These are phyloP conservation scores for Blastobotrys serpentis DNA, from an alignment of 1,139 yeast species.

Conservation along the genomic window DNA sequence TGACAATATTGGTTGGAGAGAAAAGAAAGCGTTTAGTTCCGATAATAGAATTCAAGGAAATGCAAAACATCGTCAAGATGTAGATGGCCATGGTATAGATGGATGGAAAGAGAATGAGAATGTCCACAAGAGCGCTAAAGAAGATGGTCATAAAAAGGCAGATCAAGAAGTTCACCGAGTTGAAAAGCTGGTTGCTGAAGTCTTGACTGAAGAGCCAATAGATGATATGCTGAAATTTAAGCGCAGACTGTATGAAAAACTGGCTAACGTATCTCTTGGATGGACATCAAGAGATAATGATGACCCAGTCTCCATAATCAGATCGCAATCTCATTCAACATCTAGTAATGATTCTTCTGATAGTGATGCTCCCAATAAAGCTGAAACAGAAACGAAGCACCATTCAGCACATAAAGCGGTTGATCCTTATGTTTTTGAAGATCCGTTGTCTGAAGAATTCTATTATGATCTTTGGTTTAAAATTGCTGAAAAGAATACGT, in stretches of 20 bases:
- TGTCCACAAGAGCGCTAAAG: conserved; percentile 4
- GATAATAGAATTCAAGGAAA: conserved; percentile 79
- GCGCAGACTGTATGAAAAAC: conserved; percentile 23
- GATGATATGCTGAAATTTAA: conserved; percentile 23
- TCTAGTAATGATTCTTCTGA: conserved; percentile 12
- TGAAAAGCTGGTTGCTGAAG: conserved; percentile 14
- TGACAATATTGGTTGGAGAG: conserved; percentile 82
- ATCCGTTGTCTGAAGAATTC: conserved; percentile 76
- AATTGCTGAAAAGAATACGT: conserved; percentile 80
- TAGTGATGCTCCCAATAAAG: conserved; percentile 15
- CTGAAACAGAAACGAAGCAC: neutral
- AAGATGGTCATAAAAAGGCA: conserved; percentile 3
- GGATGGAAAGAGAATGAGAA: conserved; percentile 22
- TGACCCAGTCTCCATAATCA: conserved; percentile 7
- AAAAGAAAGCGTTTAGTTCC: conserved; percentile 72
- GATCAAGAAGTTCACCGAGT: conserved; percentile 6
- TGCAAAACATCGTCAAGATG: conserved; percentile 64
- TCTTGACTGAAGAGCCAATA: conserved; percentile 17
- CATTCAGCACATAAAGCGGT: conserved; percentile 43
- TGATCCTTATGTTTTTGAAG: conserved; percentile 86
- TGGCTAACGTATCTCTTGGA: conserved; percentile 13
- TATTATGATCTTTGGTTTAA: conserved; percentile 88
- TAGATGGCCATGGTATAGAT: conserved; percentile 73
- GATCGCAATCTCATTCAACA: conserved; percentile 1
- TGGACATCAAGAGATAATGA: neutral